A percentile compares a stretch with the other conserved stretches of the same genome.
Conservation (phyloP, 2,329 filamentous ascomycete species). For the Nannizziopsis barbatae region DNA sequence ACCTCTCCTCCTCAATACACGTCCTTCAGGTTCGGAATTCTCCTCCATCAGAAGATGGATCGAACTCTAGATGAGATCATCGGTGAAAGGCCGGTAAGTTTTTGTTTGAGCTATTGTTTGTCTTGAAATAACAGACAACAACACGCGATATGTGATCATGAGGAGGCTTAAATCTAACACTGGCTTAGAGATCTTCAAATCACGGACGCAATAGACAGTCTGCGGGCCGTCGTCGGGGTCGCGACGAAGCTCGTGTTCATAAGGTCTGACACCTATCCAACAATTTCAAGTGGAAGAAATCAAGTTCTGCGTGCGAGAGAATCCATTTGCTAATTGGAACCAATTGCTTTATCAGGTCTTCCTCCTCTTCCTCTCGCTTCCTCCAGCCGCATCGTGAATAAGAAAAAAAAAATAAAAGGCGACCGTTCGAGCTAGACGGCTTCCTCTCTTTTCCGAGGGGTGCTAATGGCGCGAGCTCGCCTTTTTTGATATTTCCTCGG, state of each 20-base stretch:
- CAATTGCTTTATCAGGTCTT: conserved; percentile 30
- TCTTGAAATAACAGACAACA: background rate
- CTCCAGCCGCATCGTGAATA: conserved; percentile 25
- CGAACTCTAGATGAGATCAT: conserved; percentile 55
- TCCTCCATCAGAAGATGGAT: conserved; percentile 41
- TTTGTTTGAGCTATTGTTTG: background rate
- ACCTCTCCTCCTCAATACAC: background rate
- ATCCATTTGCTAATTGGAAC: conserved; percentile 13
- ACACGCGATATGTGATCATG: background rate
- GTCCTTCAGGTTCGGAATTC: background rate
- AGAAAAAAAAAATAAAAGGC: background rate
- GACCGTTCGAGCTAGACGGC: conserved; percentile 1
- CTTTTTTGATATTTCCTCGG: conserved; percentile 12
- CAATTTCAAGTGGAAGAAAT: background rate
- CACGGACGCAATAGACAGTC: conserved; percentile 28
- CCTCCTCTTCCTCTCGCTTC: conserved; percentile 35
- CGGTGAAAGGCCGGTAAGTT: conserved; percentile 46
- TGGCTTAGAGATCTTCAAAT: conserved; percentile 16
- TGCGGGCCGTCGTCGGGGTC: conserved; percentile 34
- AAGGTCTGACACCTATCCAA: conserved; percentile 52
- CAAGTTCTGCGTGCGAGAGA: conserved; percentile 12
- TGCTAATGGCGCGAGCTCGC: conserved; percentile 7
- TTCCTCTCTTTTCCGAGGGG: background rate
- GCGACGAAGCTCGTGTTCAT: conserved; percentile 80
- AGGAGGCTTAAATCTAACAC: background rate